Base-by-base conservation (phyloP, 441 rosid genomes). In the Populus hybrid region DNA sequence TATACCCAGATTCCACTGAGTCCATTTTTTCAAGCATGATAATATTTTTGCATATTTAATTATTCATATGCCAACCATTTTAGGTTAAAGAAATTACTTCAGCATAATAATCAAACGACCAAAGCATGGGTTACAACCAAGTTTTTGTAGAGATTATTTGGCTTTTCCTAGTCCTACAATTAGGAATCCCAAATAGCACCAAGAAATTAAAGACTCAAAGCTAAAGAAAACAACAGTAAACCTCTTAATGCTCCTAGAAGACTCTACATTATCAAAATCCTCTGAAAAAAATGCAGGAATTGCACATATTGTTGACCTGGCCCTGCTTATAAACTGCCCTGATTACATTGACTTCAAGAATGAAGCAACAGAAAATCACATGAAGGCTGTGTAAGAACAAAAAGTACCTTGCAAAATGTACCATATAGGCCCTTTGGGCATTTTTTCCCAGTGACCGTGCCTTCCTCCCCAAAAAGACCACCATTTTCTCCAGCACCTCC, bases 381-480 rank as follows among this genome's bases (percentile, higher is more conserved):
- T 61, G 3, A 76, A 61, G 32, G 34, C 32, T 12, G 30, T 10
- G 24, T 40, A 30, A 78, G 70, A 81, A 76, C 21, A 23, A 79
- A 72, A 21, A 8, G 73, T 88, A 96, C 99, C 93, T 84, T 72
- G 81, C 99, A 96, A 81, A 91, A 96, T 84, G 94, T 93, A 84
- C 99, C 98, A 86, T 88, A 90, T 80, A 96, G 98, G 38, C 99
- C 99, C 83, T 85, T 88, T 26, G 99, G 99, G 74, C 99, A 96
- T 78, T 81, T 90, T 81, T 89, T 94, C 42, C 99, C 99, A 69
- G 98, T 93, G 74, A 93, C 84, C 10, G 99, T 93, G 83, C 99
- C 99, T 63, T 76, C 84, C 77, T 89, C 94, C 69, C 99, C 99
- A 71, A 84, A 89, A 77, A 79, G 92, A 73, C 98, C 97, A 75